Conservation (phyloP, 441 rosid species). For the Corymbia citriodora region DNA sequence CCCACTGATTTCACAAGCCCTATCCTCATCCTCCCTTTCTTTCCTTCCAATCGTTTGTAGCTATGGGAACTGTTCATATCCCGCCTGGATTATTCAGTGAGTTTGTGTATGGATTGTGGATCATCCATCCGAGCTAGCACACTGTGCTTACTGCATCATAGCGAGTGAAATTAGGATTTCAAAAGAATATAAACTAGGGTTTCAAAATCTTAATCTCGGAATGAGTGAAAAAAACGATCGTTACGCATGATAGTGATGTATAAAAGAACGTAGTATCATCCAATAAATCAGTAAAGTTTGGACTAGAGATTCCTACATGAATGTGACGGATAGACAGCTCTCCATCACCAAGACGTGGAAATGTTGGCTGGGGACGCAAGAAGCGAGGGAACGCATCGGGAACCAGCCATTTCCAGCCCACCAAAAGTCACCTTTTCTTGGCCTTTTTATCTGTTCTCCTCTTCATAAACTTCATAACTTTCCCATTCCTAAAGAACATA, state of each 20-base stretch:
- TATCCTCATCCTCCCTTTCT: neutral
- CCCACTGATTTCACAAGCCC: neutral
- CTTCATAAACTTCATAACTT: neutral
- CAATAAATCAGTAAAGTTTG: neutral
- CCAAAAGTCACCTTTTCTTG: neutral
- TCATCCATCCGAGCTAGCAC: neutral
- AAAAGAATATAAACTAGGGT: neutral
- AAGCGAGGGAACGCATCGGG: neutral
- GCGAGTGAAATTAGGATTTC: neutral
- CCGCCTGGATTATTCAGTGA: neutral
- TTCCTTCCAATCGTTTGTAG: neutral
- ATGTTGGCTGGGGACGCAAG: neutral
- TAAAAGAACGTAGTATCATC: neutral
- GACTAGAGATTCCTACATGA: neutral
- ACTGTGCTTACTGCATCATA: neutral
- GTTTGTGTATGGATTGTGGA: neutral
- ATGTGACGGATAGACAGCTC: neutral
- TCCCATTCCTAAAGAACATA: neutral
- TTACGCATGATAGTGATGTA: neutral
- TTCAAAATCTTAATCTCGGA: neutral
- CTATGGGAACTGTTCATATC: neutral
- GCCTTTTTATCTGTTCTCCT: neutral
- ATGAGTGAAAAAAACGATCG: neutral
- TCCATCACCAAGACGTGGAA: neutral
- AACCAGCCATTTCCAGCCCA: neutral